phyloP scores from a whole-genome alignment of 257 asterid genomes.

The Nicotiana obtusifolia region DNA sequence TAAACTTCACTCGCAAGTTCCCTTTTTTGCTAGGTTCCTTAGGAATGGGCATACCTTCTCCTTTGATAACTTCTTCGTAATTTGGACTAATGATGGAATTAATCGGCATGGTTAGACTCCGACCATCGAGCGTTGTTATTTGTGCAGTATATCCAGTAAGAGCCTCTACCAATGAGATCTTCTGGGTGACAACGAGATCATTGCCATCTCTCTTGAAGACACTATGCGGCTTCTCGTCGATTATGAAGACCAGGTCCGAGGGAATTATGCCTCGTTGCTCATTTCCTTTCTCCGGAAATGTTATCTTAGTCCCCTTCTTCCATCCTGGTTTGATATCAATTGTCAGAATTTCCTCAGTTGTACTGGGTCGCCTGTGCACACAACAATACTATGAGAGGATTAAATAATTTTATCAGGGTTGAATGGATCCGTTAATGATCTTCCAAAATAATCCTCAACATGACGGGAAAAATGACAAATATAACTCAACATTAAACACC shows the following conservation, averaged over 20 bases:
- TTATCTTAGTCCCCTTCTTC: slow-evolving; percentile 95
- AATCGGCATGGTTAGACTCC: slow-evolving; percentile 54
- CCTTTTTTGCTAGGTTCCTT: slow-evolving; percentile 84
- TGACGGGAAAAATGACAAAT: not conserved
- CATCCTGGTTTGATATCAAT: slow-evolving; percentile 89
- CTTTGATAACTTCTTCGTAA: slow-evolving; percentile 72
- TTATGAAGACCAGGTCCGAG: slow-evolving; percentile 71
- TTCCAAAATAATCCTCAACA: not conserved
- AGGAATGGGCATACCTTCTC: slow-evolving; percentile 94
- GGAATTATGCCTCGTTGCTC: slow-evolving; percentile 76
- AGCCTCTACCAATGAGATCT: slow-evolving; percentile 73
- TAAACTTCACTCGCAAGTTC: slow-evolving; percentile 65
- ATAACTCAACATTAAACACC: not conserved
- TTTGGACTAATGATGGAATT: slow-evolving; percentile 56
- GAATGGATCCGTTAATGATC: not conserved
- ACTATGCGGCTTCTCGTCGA: slow-evolving; percentile 81
- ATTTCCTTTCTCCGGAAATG: slow-evolving; percentile 88
- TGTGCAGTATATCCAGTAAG: slow-evolving; percentile 70
- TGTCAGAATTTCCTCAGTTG: slow-evolving; percentile 64
- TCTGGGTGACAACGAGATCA: slow-evolving; percentile 65
- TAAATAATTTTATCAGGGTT: not conserved
- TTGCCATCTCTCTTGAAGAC: slow-evolving; percentile 82
- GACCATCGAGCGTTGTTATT: slow-evolving; percentile 69
- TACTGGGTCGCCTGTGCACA: slow-evolving; percentile 51
- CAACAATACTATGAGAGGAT: not conserved